Evolutionary conservation across 441 rosid genomes (phyloP).

Genomic region (Pelargonium fulgidum): DNA sequence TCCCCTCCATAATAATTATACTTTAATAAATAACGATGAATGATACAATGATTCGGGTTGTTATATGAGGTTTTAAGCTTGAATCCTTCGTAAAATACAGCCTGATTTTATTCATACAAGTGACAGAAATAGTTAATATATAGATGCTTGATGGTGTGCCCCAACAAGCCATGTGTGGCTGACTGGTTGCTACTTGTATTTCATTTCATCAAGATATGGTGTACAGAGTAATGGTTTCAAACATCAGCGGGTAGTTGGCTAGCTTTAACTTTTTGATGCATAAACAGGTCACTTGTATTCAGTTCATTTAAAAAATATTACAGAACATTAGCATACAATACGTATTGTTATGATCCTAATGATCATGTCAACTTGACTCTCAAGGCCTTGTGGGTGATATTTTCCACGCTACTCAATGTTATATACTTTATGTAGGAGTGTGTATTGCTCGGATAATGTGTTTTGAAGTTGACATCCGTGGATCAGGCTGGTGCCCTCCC

Average conservation of each 20-base stretch:
- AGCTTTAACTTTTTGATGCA: not conserved
- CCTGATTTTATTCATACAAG: not conserved
- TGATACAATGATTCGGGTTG: not conserved
- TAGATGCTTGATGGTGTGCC: not conserved
- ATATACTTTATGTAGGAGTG: too few relatives aligned
- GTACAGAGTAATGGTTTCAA: constrained; percentile 4
- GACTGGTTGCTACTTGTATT: not conserved
- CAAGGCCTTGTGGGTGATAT: too few relatives aligned
- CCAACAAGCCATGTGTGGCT: constrained; percentile 13
- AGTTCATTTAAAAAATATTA: not conserved
- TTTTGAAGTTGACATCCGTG: too few relatives aligned
- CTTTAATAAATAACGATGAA: not conserved
- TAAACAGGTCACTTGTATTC: too few relatives aligned
- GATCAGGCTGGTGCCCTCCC: too few relatives aligned
- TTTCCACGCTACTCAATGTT: too few relatives aligned
- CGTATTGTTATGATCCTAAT: too few relatives aligned
- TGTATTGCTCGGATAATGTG: too few relatives aligned
- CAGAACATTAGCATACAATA: not conserved
- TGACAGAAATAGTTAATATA: constrained; percentile 4
- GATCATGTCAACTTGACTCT: too few relatives aligned
- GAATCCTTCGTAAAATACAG: not conserved
- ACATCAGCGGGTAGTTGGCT: not conserved
- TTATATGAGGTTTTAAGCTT: not conserved
- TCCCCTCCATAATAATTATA: not conserved
- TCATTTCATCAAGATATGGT: not conserved